Evolutionary conservation across 306 rosid genomes (phyloP), one percentile per base, ranked within the genome.

Genomic region (Castanea sativa): DNA sequence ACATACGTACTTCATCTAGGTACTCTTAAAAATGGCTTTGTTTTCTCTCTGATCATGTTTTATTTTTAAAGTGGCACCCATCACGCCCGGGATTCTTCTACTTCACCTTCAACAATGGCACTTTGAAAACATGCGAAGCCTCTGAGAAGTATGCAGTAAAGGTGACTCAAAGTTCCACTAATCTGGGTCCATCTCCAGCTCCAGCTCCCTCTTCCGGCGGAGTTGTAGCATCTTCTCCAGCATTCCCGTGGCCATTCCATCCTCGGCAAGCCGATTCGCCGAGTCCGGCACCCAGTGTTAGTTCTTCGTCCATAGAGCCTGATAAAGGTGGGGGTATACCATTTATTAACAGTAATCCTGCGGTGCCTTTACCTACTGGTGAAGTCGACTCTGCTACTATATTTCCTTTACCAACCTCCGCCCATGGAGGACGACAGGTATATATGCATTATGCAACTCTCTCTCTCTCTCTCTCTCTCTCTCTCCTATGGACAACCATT

Each of bases 361-460:
- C 99, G 20, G 97, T 94, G 76, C 99, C 99, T 82, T 85, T 94
- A 25, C 99, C 99, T 8, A 94, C 99, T 20, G 97, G 91, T 53
- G 99, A 91, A 86, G 97, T 94, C 8, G 99, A 94, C 82, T 92
- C 99, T 57, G 93, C 97, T n/a, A 94, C 97, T 13, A 91, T 94
- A 30, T 87, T 91, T 53, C 97, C 99, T 71, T 1, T 90, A 5
- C 87, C 92, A 21, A 90, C 91, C 74, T 94, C 99, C 43, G 81
- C 81, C 70, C 82, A 89, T 75, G 84, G 76, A 53, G 83, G 76
- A 53, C 72, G 81, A 79, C 85, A 90, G 97, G 98, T 88, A 61
- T 13, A 49, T 49, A 49, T 49, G 16, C 5, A 49, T 49, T 12
- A 12, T 49, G 16, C 53, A 49, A 12, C 45, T 41, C 45, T 38